phyloP scores from a whole-genome alignment of 306 rosid genomes.

The Hippophae gyantsensis region DNA sequence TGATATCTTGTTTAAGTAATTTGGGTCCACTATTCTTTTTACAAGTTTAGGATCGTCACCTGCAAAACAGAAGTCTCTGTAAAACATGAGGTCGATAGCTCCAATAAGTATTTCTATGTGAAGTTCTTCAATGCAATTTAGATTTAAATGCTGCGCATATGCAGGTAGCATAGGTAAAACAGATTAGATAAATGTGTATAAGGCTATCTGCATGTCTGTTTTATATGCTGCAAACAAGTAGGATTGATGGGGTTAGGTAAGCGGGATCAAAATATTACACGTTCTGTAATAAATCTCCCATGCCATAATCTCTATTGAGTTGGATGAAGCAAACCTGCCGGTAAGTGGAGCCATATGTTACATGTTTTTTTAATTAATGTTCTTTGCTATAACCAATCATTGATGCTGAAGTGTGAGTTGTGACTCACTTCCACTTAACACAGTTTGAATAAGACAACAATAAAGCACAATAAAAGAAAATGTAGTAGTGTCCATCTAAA shows the following conservation, averaged over 20 bases:
- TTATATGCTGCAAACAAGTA: not conserved
- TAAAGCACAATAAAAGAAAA: not conserved
- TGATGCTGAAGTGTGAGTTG: no score
- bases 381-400: no score
- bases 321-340: not conserved
- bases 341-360: not conserved
- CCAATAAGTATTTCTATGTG: not conserved
- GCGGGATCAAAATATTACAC: not conserved
- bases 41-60: conserved; percentile 57
- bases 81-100: conserved; percentile 4
- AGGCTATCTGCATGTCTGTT: not conserved
- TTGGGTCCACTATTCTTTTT: conserved; percentile 58
- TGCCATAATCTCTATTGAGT: not conserved
- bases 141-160: not conserved
- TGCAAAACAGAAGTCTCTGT: conserved; percentile 17
- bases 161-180: not conserved
- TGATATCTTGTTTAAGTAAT: conserved; percentile 40
- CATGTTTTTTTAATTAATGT: not conserved
- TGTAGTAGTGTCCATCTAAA: not conserved
- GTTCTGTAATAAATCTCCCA: not conserved
- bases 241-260: not conserved
- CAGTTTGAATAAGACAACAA: no score
- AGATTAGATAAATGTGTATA: not conserved
- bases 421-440: no score
- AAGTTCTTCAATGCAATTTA: no score